Evolutionary conservation across 108 stramenopile species (phyloP).

Genomic region (Cyclostephanos invisitatus): DNA sequence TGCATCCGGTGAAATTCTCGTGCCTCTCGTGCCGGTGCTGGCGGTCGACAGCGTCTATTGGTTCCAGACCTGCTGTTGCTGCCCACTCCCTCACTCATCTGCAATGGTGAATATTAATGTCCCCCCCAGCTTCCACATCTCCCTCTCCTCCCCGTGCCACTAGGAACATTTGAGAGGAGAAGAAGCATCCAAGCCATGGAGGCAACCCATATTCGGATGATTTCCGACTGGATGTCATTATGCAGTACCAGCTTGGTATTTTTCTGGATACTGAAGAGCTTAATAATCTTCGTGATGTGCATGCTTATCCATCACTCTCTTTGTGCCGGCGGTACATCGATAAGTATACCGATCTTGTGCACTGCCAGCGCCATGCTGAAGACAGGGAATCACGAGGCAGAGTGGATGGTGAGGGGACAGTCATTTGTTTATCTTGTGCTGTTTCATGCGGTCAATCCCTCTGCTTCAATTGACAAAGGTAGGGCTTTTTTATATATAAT

Average conservation of each 20-base stretch:
- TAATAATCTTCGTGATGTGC: background rate
- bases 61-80: too few species aligned
- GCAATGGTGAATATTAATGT: background rate
- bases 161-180: constrained; percentile 4
- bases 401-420: constrained; percentile 10
- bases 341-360: constrained; percentile 2
- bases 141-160: background rate
- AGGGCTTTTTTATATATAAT: constrained; percentile 6
- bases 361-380: background rate
- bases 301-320: background rate
- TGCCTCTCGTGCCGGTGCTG: too few species aligned
- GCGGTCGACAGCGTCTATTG: too few species aligned
- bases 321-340: constrained; percentile 4
- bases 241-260: constrained; percentile 3
- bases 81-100: background rate
- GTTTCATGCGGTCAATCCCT: background rate
- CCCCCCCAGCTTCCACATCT: background rate
- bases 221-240: constrained; percentile 16
- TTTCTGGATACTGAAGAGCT: constrained; percentile 6
- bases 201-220: constrained; percentile 29
- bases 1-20: too few species aligned
- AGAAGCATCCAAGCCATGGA: constrained; percentile 16
- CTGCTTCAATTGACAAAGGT: constrained; percentile 11
- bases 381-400: constrained; percentile 19
- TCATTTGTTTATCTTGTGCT: background rate